These are phyloP conservation scores for Artemisia argyi DNA, from an alignment of 129 eudicot species.

Conservation along the genomic window DNA sequence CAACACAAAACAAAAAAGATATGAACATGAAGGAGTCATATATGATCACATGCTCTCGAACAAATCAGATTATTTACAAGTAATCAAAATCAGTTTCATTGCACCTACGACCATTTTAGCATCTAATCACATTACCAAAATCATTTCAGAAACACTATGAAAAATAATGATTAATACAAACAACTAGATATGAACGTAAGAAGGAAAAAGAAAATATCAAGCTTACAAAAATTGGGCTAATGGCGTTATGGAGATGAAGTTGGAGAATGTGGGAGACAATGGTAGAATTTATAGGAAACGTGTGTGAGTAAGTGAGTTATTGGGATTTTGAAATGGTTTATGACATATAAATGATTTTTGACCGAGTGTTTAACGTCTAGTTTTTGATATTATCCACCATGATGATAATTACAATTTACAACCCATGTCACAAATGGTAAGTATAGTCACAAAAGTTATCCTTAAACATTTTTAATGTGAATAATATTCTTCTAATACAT, in stretches of 20 bases:
- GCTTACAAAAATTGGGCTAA: not conserved
- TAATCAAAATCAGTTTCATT: too few relatives aligned
- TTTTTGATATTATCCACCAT: conserved; percentile 14
- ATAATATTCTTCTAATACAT: too few relatives aligned
- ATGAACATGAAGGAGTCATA: not conserved
- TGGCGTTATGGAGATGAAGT: conserved; percentile 11
- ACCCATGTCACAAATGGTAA: not conserved
- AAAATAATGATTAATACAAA: not conserved
- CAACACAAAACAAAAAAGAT: not conserved
- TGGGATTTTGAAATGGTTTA: conserved; percentile 9
- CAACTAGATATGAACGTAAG: not conserved
- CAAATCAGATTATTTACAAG: too few relatives aligned
- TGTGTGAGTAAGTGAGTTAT: conserved; percentile 21
- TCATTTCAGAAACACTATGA: too few relatives aligned
- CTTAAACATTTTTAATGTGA: too few relatives aligned
- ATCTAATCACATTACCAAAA: too few relatives aligned
- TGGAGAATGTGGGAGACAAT: conserved; percentile 24
- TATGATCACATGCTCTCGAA: not conserved
- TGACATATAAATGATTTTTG: not conserved
- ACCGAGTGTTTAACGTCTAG: conserved; percentile 34
- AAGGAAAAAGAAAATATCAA: not conserved
- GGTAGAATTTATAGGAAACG: conserved; percentile 28
- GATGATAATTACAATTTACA: conserved; percentile 24
- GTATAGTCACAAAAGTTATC: too few relatives aligned
- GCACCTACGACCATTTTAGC: too few relatives aligned